Evolutionary conservation across 495 filamentous ascomycete genomes (phyloP), one percentile per base, ranked within the genome.

Genomic region (Lophium mytilinum): DNA sequence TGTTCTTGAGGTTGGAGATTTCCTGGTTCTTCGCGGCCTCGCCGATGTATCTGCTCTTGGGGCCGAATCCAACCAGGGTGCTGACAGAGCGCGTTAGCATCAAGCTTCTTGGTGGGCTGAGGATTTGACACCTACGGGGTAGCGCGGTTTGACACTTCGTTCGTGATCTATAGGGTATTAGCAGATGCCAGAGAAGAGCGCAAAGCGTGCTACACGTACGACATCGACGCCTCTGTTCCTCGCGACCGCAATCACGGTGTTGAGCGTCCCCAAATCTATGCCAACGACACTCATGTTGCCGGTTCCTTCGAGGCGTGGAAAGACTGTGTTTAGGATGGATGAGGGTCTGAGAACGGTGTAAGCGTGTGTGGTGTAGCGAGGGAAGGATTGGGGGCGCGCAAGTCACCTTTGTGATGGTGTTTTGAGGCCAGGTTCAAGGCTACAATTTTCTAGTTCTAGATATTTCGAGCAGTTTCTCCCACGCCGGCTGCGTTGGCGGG

Each of bases 1-100:
- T 99, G 80, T 97, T 99, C 80, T 96, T 99, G 62, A 99, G 80
- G 76, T 99, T 99, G 61, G 92, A 96, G 68, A 95, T 92, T 78
- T 97, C 94, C 78, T 95, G 92, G 63, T 91, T 97, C 82, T 97
- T 97, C 53, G 93, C 93, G 51, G 88, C 74, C 75, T 97, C 93
- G 60, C 93, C 93, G 58, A 97, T 81, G 66, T 91, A 91, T 78
- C 93, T 85, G 70, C 82, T 87, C 76, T 92, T 94, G 66, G 89
- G 86, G 51, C 87, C 90, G 74, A 97, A 99, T 68, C 89, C 89
- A 60, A 99, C 93, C 56, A 99, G 80, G 61, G 93, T 87, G 52
- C 91, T 96, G 60, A 64, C 53, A 36, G 41, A 55, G 36, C 58
- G 50, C 57, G 66, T 76, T 60, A 72, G 69, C 53, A 60, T 60